Base-by-base conservation (phyloP, 2,329 filamentous ascomycete genomes). In the Thermoascus crustaceus region DNA sequence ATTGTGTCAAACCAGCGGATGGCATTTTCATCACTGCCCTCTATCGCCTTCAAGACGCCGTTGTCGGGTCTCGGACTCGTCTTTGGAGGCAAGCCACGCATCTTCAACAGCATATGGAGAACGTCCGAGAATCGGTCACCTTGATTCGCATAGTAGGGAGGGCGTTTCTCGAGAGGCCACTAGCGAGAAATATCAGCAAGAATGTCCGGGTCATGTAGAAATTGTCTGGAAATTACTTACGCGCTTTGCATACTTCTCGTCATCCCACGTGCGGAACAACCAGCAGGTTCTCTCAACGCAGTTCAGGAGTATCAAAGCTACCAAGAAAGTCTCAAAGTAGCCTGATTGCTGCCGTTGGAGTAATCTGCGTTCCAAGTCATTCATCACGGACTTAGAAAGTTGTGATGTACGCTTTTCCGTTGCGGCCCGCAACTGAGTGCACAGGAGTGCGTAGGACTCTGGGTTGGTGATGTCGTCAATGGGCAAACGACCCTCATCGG, bases 201-300 rank as follows among this genome's bases (percentile, higher is more conserved):
- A n/a, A n/a, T n/a, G n/a, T n/a, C n/a, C n/a, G n/a, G n/a, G n/a
- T n/a, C 27, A 14, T 11, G 3, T 19, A 20, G 14, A 32, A 11
- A 23, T 4, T 3, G n/a, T n/a, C n/a, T n/a, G n/a, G n/a, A 21
- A 16, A 9, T 16, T 14, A 51, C 57, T 50, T 50, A 62, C 58
- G 13, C 54, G 54, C 35, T 54, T 50, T 14, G 48, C 37, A 41
- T 58, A 61, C 23, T 49, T 49, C 30, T 63, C 57, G 30, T 60
- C 56, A 22, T 73, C 68, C 69, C 69, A 75, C 1, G 61, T 67
- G 20, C 63, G 67, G 55, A 74, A 78, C 3, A 76, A 57, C 64
- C 72, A 75, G 48, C 71, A 71, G 55, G 74, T 75, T 35, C 74
- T 66, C 54, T 78, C 75, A 9, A 76, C 70, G 42, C 72, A 76